These are phyloP conservation scores for Rhodotorula sp. DNA, from an alignment of 1,284 basidiomycete genomes.

Conservation along the genomic window DNA sequence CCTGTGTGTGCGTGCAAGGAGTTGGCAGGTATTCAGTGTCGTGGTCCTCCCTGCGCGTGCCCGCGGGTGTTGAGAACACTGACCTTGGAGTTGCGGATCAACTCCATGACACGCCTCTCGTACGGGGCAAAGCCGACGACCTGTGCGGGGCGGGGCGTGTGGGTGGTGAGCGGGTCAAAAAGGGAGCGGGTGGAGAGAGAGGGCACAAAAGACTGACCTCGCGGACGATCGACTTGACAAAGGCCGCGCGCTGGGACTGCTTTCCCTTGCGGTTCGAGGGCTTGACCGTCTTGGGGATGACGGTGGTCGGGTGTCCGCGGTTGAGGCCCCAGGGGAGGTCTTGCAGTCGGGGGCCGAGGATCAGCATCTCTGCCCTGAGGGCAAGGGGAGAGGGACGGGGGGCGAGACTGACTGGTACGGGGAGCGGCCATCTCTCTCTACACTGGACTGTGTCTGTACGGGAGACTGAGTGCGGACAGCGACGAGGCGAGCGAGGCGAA, in stretches of 20 bases:
- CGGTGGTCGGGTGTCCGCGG: conserved; percentile 88
- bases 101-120: conserved; percentile 97
- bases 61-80: conserved; percentile 43
- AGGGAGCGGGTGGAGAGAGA: too few species aligned
- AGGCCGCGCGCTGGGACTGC: conserved; percentile 76
- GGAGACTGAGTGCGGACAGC: conserved; percentile 7
- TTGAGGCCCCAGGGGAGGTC: conserved; percentile 88
- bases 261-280: conserved; percentile 92
- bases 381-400: not conserved
- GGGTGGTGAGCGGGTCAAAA: not conserved
- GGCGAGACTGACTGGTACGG: conserved; percentile 28
- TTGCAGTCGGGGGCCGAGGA: conserved; percentile 52
- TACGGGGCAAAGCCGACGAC: conserved; percentile 93
- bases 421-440: conserved; percentile 25
- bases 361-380: not conserved
- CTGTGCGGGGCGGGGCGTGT: conserved; percentile 13
- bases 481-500: not conserved
- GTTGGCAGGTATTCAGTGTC: not conserved
- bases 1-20: conserved; percentile 54
- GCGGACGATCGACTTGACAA: conserved; percentile 85
- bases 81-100: conserved; percentile 98
- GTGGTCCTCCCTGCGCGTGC: too few species aligned
- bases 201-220: conserved; percentile 60
- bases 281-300: conserved; percentile 72
- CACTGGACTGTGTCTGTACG: not conserved